Percentiles rank a stretch among this genome's conserved stretches.
These are phyloP conservation scores for Amphichorda felina DNA, from an alignment of 2,329 filamentous ascomycete genomes.

Conservation along the genomic window DNA sequence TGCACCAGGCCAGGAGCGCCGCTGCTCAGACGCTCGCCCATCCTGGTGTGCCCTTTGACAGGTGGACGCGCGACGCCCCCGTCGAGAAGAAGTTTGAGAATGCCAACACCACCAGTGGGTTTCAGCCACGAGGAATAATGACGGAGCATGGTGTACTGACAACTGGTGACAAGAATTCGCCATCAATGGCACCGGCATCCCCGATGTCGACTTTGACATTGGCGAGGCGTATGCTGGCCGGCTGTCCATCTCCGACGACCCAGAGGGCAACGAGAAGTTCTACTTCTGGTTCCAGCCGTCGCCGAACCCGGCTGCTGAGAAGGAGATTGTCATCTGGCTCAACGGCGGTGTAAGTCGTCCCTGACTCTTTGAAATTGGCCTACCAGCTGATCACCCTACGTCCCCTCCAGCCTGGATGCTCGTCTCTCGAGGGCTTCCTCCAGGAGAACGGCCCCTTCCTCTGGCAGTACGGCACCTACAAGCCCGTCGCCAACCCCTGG, in stretches of 20 bases:
- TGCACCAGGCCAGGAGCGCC: not conserved
- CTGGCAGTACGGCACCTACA: conserved; percentile 59
- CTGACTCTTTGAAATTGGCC: no score
- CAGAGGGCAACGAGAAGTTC: conserved; percentile 31
- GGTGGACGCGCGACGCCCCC: not conserved
- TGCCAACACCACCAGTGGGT: not conserved
- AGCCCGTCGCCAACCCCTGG: conserved; percentile 54
- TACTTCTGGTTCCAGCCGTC: conserved; percentile 61
- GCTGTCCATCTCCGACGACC: conserved; percentile 38
- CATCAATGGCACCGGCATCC: conserved; percentile 50
- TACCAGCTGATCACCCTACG: no score
- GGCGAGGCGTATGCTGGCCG: conserved; percentile 54
- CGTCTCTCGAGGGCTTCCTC: conserved; percentile 38
- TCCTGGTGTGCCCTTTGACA: not conserved
- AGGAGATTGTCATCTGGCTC: conserved; percentile 52
- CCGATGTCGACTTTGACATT: conserved; percentile 58
- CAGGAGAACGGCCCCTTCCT: conserved; percentile 68
- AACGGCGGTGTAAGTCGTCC: conserved; percentile 35
- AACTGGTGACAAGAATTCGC: not conserved
- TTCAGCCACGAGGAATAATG: not conserved
- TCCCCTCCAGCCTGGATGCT: not conserved
- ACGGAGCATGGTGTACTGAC: not conserved
- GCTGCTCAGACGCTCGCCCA: not conserved
- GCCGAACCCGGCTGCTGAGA: conserved; percentile 30
- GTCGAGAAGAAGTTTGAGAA: not conserved